Percentiles rank a stretch among this genome's conserved stretches.
Evolutionary conservation across 257 asterid species (phyloP).

Genomic region (Solanum appendiculatum): DNA sequence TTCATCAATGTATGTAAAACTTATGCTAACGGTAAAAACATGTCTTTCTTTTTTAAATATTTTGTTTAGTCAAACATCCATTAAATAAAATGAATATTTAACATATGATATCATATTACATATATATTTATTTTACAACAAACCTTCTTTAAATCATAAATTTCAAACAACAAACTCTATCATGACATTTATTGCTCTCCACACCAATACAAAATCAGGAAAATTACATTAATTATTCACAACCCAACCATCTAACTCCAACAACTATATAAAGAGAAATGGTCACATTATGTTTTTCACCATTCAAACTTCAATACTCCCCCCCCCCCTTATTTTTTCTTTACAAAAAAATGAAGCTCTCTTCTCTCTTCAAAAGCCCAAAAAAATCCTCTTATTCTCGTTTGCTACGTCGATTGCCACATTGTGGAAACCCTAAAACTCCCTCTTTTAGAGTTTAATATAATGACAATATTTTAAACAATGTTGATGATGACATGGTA

Average conservation of each 20-base stretch:
- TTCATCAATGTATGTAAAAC: no score
- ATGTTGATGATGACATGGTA: no score
- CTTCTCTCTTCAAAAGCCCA: constrained; percentile 30
- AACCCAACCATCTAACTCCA: neutral
- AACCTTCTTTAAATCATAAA: no score
- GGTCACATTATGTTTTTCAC: neutral
- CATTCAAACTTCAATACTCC: neutral
- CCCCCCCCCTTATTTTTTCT: neutral
- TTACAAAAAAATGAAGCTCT: constrained; percentile 36
- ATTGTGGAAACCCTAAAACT: constrained; percentile 31
- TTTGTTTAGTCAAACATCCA: no score
- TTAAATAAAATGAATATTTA: no score
- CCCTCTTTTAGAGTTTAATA: constrained; percentile 32
- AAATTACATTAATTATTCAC: neutral
- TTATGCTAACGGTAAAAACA: no score
- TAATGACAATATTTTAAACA: constrained; percentile 11
- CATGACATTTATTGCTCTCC: no score
- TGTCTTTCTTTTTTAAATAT: no score
- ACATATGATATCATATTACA: no score
- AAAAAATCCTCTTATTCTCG: constrained; percentile 9
- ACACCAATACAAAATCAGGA: no score
- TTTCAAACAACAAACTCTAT: no score
- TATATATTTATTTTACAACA: no score
- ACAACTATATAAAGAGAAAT: neutral
- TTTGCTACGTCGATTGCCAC: constrained; percentile 36